Evolutionary conservation across 2,329 filamentous ascomycete genomes (phyloP).

Genomic region (Parastagonospora nodorum): DNA sequence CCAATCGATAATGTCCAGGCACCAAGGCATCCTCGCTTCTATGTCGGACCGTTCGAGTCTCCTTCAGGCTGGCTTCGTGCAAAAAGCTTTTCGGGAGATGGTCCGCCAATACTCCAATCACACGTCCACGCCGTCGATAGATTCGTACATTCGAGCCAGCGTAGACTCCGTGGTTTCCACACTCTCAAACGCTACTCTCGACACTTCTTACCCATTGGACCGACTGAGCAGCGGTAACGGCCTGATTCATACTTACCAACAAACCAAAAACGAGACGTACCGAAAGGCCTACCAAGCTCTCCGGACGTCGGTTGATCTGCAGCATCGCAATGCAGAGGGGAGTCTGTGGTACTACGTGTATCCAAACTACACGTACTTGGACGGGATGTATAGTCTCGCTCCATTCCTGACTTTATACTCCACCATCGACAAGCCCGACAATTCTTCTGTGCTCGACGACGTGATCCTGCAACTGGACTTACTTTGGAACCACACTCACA

Average conservation of each 20-base stretch:
- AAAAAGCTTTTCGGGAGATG: constrained; percentile 33
- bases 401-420: constrained; percentile 49
- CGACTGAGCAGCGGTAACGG: constrained; percentile 36
- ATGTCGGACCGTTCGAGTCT: constrained; percentile 21
- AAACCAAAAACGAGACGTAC: constrained; percentile 20
- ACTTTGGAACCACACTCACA: constrained; percentile 51
- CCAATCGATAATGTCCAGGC: constrained; percentile 36
- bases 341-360: constrained; percentile 51
- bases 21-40: constrained; percentile 35
- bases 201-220: constrained; percentile 34
- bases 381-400: constrained; percentile 58
- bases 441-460: constrained; percentile 16
- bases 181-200: constrained; percentile 22
- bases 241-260: constrained; percentile 21
- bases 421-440: constrained; percentile 2
- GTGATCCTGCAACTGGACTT: constrained; percentile 38
- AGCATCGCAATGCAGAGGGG: constrained; percentile 33
- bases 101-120: constrained; percentile 19
- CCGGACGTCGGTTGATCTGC: constrained; percentile 28
- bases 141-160: constrained; percentile 20
- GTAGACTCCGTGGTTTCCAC: constrained; percentile 16
- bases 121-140: constrained; percentile 4
- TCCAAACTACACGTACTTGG: constrained; percentile 59
- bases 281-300: constrained; percentile 13
- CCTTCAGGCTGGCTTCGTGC: constrained; percentile 41